A percentile compares a stretch with the other conserved stretches of the same genome.
Conservation (phyloP, 768 basidiomycete genomes). For the Kwoniella newhampshirensis region DNA sequence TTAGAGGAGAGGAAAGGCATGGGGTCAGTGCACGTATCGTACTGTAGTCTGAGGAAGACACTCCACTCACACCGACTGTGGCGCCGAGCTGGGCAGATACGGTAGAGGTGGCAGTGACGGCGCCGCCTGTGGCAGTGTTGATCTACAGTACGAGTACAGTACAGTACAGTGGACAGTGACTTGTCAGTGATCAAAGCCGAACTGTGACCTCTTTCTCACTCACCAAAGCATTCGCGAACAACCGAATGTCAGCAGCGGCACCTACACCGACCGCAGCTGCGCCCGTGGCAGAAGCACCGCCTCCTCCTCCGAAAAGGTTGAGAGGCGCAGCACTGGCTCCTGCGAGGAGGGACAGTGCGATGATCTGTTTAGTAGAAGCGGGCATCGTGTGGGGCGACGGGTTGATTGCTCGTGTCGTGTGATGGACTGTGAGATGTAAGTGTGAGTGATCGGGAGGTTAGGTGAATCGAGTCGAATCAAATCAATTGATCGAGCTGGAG, state of each 20-base stretch:
- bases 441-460: too few relatives aligned
- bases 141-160: too few relatives aligned
- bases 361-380: slow-evolving; percentile 12
- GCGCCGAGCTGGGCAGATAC: slow-evolving; percentile 11
- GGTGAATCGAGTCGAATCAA: background rate
- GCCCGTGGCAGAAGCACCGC: slow-evolving; percentile 4
- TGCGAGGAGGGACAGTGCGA: slow-evolving; percentile 22
- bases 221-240: slow-evolving; percentile 23
- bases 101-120: slow-evolving; percentile 9
- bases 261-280: slow-evolving; percentile 5
- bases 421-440: too few relatives aligned
- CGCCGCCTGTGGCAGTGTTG: slow-evolving; percentile 20
- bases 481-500: background rate
- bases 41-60: background rate
- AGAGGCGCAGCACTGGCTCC: slow-evolving; percentile 18
- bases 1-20: too few relatives aligned
- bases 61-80: slow-evolving; percentile 6
- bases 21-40: too few relatives aligned
- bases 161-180: background rate
- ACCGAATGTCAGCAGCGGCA: slow-evolving; percentile 14
- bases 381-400: slow-evolving; percentile 14
- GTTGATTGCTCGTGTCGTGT: background rate
- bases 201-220: background rate
- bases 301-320: slow-evolving; percentile 7
- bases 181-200: background rate